Percentiles rank a stretch among this genome's conserved stretches.
These are phyloP conservation scores for Cyphellophora europaea DNA, from an alignment of 2,329 filamentous ascomycete genomes.

Conservation along the genomic window DNA sequence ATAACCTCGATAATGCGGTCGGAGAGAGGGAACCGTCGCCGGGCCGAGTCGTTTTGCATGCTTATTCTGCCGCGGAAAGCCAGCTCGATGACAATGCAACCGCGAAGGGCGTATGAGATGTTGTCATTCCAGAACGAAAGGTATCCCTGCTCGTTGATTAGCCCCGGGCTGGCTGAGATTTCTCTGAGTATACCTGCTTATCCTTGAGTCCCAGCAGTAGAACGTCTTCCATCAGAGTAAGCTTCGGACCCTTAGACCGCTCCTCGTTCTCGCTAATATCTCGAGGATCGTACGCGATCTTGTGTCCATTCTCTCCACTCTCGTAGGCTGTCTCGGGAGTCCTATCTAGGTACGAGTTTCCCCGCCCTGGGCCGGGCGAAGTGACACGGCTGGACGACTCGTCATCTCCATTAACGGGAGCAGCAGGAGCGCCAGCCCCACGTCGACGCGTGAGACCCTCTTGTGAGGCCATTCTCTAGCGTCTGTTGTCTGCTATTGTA, in stretches of 20 bases:
- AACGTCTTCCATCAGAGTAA: slow-evolving; percentile 98
- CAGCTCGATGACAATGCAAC: slow-evolving; percentile 96
- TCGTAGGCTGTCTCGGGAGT: slow-evolving; percentile 73
- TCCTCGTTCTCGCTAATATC: slow-evolving; percentile 97
- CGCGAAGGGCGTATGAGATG: slow-evolving; percentile 93
- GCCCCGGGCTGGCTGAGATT: background rate
- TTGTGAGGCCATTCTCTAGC: slow-evolving; percentile 57
- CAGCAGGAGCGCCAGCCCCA: slow-evolving; percentile 49
- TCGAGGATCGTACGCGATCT: slow-evolving; percentile 93
- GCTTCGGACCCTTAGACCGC: slow-evolving; percentile 92
- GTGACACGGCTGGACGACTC: slow-evolving; percentile 56
- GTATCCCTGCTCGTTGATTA: slow-evolving; percentile 60
- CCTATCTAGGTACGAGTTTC: slow-evolving; percentile 45
- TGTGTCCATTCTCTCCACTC: slow-evolving; percentile 84
- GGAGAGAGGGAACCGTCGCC: slow-evolving; percentile 83
- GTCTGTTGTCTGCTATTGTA: too few relatives aligned
- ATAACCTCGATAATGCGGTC: slow-evolving; percentile 95
- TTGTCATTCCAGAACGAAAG: slow-evolving; percentile 99
- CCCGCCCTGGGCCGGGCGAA: slow-evolving; percentile 54
- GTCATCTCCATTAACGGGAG: slow-evolving; percentile 40
- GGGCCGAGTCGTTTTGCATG: slow-evolving; percentile 94
- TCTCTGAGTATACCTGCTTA: slow-evolving; percentile 63
- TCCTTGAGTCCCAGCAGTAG: slow-evolving; percentile 92
- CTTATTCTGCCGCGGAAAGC: slow-evolving; percentile 91
- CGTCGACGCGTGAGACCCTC: slow-evolving; percentile 64